These are phyloP conservation scores for Flaveria bidentis DNA, from an alignment of 129 eudicot genomes.

Conservation along the genomic window DNA sequence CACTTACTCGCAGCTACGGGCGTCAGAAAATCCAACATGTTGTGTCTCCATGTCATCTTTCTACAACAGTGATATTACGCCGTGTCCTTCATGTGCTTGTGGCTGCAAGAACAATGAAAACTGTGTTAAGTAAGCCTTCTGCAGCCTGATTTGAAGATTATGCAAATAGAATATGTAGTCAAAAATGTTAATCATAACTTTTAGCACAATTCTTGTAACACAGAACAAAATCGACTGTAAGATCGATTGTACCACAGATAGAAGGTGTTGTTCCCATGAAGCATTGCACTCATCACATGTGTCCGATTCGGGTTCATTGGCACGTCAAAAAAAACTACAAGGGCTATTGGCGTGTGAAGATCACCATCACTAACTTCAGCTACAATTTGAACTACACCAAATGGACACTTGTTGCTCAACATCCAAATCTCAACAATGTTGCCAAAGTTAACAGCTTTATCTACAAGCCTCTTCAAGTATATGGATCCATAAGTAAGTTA, in stretches of 20 bases:
- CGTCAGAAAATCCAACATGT: slow-evolving; percentile 48
- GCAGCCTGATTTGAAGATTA: slow-evolving; percentile 13
- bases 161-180: neutral
- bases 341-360: slow-evolving; percentile 55
- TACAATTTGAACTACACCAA: slow-evolving; percentile 48
- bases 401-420: slow-evolving; percentile 66
- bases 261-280: slow-evolving; percentile 28
- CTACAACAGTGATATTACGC: slow-evolving; percentile 47
- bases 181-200: slow-evolving; percentile 6
- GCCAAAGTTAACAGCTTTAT: slow-evolving; percentile 41
- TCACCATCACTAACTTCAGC: slow-evolving; percentile 53
- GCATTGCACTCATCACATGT: slow-evolving; percentile 55
- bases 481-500: slow-evolving; percentile 48
- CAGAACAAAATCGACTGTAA: slow-evolving; percentile 25
- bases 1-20: slow-evolving; percentile 52
- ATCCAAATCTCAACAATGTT: slow-evolving; percentile 56
- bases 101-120: slow-evolving; percentile 37
- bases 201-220: slow-evolving; percentile 3
- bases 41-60: slow-evolving; percentile 59
- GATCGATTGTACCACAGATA: neutral
- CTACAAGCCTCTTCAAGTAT: slow-evolving; percentile 53
- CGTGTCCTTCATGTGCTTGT: slow-evolving; percentile 61
- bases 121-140: slow-evolving; percentile 38
- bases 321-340: slow-evolving; percentile 61
- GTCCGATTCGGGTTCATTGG: slow-evolving; percentile 67